Percentiles rank a stretch among this genome's conserved stretches.
phyloP scores from a whole-genome alignment of 1,139 yeast species.

The Nakaseomyces nivariensis region DNA sequence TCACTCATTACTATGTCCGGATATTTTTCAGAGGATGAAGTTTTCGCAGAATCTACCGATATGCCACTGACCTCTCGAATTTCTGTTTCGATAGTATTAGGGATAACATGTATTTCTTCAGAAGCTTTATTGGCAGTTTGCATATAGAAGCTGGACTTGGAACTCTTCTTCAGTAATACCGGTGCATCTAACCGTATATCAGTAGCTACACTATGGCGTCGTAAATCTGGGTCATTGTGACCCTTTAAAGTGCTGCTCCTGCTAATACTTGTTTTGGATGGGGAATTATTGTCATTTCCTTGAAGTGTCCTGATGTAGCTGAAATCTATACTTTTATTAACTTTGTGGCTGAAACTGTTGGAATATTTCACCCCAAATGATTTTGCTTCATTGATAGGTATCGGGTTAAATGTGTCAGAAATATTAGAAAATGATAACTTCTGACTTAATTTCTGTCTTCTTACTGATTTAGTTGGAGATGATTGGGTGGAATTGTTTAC shows the following conservation, averaged over 20 bases:
- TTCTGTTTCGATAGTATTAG: not conserved
- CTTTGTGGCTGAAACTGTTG: constrained; percentile 12
- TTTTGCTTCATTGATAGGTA: constrained; percentile 3
- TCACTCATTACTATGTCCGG: constrained; percentile 23
- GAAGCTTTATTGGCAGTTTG: constrained; percentile 5
- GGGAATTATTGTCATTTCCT: constrained; percentile 20
- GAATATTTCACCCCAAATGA: constrained; percentile 4
- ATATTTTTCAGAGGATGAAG: constrained; percentile 8
- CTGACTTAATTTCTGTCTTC: constrained; percentile 22
- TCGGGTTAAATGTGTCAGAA: constrained; percentile 14
- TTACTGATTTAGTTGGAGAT: constrained; percentile 24
- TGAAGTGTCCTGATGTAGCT: constrained; percentile 26
- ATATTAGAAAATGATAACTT: constrained; percentile 26
- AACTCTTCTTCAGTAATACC: not conserved
- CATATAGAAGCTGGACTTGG: not conserved
- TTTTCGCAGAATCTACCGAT: constrained; percentile 6
- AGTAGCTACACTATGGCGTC: constrained; percentile 19
- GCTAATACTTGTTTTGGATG: constrained; percentile 14
- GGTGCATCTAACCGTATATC: constrained; percentile 7
- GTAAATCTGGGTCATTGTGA: constrained; percentile 7
- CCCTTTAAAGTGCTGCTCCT: constrained; percentile 9
- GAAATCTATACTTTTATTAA: constrained; percentile 25
- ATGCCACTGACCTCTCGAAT: not conserved
- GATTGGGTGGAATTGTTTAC: constrained; percentile 15
- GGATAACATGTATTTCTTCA: constrained; percentile 4